Percentiles rank a stretch among this genome's conserved stretches.
These are phyloP conservation scores for Melastoma malabathricum DNA, from an alignment of 345 rosid genomes.

Conservation along the genomic window DNA sequence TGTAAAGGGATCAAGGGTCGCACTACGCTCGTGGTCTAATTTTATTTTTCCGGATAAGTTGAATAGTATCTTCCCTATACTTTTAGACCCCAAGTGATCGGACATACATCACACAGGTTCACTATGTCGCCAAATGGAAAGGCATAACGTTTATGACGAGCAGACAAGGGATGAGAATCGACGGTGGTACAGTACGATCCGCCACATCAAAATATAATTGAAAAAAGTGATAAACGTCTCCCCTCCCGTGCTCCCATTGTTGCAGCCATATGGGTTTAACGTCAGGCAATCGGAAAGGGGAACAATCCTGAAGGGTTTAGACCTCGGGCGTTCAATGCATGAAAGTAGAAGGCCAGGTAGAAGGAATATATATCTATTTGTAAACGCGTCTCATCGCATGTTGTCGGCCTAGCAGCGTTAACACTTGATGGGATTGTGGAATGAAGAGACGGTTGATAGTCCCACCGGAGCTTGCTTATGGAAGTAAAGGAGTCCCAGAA, in stretches of 20 bases:
- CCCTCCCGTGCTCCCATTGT: neutral
- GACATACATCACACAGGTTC: conserved; percentile 35
- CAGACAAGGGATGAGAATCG: conserved; percentile 90
- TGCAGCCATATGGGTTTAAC: conserved; percentile 93
- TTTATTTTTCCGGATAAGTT: conserved; percentile 14
- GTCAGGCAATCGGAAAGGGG: conserved; percentile 90
- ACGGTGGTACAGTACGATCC: conserved; percentile 80
- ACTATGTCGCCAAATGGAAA: conserved; percentile 95
- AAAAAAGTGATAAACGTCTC: too few relatives aligned
- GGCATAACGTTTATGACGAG: conserved; percentile 95
- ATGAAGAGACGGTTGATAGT: conserved; percentile 65
- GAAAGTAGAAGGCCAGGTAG: conserved; percentile 93
- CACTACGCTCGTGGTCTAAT: conserved; percentile 80
- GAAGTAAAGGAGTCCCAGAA: conserved; percentile 92
- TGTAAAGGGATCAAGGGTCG: conserved; percentile 90
- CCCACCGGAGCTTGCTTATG: conserved; percentile 91
- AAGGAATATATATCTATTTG: neutral
- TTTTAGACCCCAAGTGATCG: too few relatives aligned
- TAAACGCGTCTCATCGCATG: neutral
- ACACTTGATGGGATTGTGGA: neutral
- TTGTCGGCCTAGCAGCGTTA: neutral
- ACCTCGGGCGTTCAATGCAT: conserved; percentile 93
- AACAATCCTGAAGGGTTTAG: conserved; percentile 79
- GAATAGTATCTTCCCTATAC: neutral
- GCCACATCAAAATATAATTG: neutral